These are phyloP conservation scores for Epichloe gansuensis DNA, from an alignment of 2,329 filamentous ascomycete genomes.

Conservation along the genomic window DNA sequence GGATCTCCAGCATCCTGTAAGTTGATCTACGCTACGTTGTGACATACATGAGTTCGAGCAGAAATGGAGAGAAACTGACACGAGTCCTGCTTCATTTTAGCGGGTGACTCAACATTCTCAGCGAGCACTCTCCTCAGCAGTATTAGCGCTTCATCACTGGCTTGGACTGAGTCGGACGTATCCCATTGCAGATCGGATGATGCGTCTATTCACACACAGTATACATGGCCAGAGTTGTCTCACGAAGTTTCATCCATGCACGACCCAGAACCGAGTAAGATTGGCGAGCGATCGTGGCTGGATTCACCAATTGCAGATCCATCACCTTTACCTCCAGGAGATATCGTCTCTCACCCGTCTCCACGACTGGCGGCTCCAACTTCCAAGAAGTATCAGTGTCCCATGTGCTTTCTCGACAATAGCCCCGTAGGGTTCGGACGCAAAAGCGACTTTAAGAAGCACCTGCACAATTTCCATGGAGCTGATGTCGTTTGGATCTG, in stretches of 20 bases:
- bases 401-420: slow-evolving; percentile 33
- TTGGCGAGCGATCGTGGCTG: slow-evolving; percentile 26
- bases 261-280: slow-evolving; percentile 22
- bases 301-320: slow-evolving; percentile 26
- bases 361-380: slow-evolving; percentile 25
- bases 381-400: slow-evolving; percentile 32
- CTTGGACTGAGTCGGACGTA: slow-evolving; percentile 29
- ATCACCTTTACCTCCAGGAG: slow-evolving; percentile 21
- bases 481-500: slow-evolving; percentile 31
- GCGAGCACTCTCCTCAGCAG: slow-evolving; percentile 28
- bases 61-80: neutral
- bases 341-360: slow-evolving; percentile 24
- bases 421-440: slow-evolving; percentile 33
- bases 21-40: slow-evolving; percentile 7
- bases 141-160: slow-evolving; percentile 27
- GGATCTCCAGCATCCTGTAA: slow-evolving; percentile 26
- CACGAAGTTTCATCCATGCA: slow-evolving; percentile 22
- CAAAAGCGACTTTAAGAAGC: slow-evolving; percentile 37
- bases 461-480: slow-evolving; percentile 35
- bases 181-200: slow-evolving; percentile 27
- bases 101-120: slow-evolving; percentile 28
- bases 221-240: slow-evolving; percentile 24
- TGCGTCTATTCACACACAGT: slow-evolving; percentile 27
- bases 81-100: slow-evolving; percentile 11
- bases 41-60: neutral